Base-by-base conservation (phyloP, 495 filamentous ascomycete species). In the Daldinia caldariorum region DNA sequence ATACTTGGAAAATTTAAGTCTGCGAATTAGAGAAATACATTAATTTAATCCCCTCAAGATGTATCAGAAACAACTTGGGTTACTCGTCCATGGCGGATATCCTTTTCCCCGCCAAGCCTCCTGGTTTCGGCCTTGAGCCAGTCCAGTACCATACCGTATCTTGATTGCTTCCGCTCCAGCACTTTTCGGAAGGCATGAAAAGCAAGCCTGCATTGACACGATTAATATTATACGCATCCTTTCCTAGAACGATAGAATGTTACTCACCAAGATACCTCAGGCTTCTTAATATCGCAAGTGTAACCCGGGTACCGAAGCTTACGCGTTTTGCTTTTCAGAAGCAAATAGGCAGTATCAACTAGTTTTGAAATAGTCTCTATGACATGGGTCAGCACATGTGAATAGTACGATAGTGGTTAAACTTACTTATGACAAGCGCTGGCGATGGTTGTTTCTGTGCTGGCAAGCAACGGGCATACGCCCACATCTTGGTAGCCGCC, bases 401-500 rank as follows among this genome's bases (percentile, higher is more conserved):
- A 37, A 35, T 41, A 29, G 34, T 50, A 39, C 51, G 18, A 13
- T 5, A 29, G n/a, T 7, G 9, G 2, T 39, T 32, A 43, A 6
- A 20, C 87, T 73, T 78, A 91, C 89, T 86, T 57, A 89, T 88
- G 22, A 94, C 70, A 1, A 95, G 76, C 20, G 59, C 74, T 2
- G 79, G 43, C 2, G 81, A 71, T 10, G 90, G 89, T 61, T 87
- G 85, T 58, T 83, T 87, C 8, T 77, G 76, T 2, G 72, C 76
- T 8, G 83, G 80, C 26, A 97, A 81, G 51, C 86, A 87, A 41
- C 87, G 87, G 54, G 85, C 83, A 69, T 97, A 96, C 7, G 89
- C 87, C 81, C 92, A 94, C 83, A 91, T 91, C 77, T 94, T 96
- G 78, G 89, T 90, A 1, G 92, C 94, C 3, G 90, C 85, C 64